phyloP scores from a whole-genome alignment of 1,139 yeast genomes.

The Candida dubliniensis region DNA sequence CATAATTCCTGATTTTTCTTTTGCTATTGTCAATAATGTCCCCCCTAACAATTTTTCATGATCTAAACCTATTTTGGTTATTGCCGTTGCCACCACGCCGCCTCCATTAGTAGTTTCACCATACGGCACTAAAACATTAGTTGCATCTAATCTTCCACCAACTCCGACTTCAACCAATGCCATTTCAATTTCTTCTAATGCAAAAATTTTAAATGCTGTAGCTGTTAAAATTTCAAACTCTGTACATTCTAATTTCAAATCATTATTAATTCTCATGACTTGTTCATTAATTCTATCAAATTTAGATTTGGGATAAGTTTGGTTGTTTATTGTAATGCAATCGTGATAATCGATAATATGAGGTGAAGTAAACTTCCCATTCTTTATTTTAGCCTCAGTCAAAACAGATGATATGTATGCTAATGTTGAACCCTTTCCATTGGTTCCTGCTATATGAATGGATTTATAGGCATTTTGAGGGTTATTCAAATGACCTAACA shows the following conservation, averaged over 20 bases:
- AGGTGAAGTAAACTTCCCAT: slow-evolving; percentile 88
- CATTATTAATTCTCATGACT: slow-evolving; percentile 37
- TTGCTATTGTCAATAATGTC: slow-evolving; percentile 62
- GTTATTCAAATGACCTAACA: slow-evolving; percentile 62
- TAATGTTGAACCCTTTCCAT: slow-evolving; percentile 91
- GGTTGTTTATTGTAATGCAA: slow-evolving; percentile 65
- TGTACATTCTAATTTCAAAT: slow-evolving; percentile 60
- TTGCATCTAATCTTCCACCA: slow-evolving; percentile 87
- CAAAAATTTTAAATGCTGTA: slow-evolving; percentile 76
- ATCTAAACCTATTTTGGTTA: slow-evolving; percentile 83
- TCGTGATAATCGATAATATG: slow-evolving; percentile 75
- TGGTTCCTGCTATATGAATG: slow-evolving; percentile 89
- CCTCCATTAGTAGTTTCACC: slow-evolving; percentile 9
- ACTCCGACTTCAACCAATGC: slow-evolving; percentile 89
- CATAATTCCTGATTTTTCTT: slow-evolving; percentile 82
- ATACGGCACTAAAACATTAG: slow-evolving; percentile 57
- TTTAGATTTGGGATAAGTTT: slow-evolving; percentile 46
- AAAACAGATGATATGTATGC: slow-evolving; percentile 71
- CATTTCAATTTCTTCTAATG: slow-evolving; percentile 55
- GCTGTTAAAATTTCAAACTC: slow-evolving; percentile 87
- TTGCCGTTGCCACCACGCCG: slow-evolving; percentile 65
- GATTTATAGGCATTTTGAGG: slow-evolving; percentile 67
- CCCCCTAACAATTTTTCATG: slow-evolving; percentile 76
- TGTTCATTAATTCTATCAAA: slow-evolving; percentile 47
- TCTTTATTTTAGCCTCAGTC: slow-evolving; percentile 44